Evolutionary conservation across 2,329 filamentous ascomycete genomes (phyloP).

Genomic region (Periconia digitata): DNA sequence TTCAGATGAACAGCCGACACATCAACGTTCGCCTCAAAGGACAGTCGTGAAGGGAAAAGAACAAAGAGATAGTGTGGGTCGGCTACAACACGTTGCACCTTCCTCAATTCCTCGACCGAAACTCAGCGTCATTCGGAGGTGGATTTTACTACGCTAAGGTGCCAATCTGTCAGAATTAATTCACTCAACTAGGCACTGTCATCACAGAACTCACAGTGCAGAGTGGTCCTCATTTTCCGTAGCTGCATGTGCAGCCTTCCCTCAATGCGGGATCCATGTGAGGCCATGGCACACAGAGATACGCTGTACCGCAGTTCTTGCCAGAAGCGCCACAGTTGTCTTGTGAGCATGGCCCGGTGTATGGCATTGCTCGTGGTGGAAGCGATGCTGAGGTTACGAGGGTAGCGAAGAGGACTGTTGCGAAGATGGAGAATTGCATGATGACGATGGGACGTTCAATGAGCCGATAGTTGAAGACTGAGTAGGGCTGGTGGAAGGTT

Average conservation of each 20-base stretch:
- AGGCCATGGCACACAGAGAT: constrained; percentile 16
- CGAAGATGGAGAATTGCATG: constrained; percentile 12
- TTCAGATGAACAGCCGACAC: too few species aligned
- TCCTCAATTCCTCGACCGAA: too few species aligned
- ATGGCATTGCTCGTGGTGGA: neutral
- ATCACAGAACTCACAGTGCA: neutral
- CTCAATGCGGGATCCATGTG: constrained; percentile 12
- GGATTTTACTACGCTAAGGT: neutral
- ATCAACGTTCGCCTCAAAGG: too few species aligned
- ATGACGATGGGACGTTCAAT: neutral
- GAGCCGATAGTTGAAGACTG: too few species aligned
- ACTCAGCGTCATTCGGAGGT: neutral
- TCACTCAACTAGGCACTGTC: neutral
- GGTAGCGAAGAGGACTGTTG: constrained; percentile 8
- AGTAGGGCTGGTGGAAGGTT: too few species aligned
- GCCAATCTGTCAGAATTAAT: too few species aligned
- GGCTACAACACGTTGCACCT: too few species aligned
- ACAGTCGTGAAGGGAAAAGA: neutral
- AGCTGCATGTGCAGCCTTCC: constrained; percentile 19
- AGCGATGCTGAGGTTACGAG: constrained; percentile 7
- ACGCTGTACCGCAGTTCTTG: constrained; percentile 8
- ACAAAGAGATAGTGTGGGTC: neutral
- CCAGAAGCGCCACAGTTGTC: neutral
- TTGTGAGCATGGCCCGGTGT: constrained; percentile 16
- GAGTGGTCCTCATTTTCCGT: neutral